These are phyloP conservation scores for Glonium stellatum DNA, from an alignment of 495 filamentous ascomycete genomes.

Conservation along the genomic window DNA sequence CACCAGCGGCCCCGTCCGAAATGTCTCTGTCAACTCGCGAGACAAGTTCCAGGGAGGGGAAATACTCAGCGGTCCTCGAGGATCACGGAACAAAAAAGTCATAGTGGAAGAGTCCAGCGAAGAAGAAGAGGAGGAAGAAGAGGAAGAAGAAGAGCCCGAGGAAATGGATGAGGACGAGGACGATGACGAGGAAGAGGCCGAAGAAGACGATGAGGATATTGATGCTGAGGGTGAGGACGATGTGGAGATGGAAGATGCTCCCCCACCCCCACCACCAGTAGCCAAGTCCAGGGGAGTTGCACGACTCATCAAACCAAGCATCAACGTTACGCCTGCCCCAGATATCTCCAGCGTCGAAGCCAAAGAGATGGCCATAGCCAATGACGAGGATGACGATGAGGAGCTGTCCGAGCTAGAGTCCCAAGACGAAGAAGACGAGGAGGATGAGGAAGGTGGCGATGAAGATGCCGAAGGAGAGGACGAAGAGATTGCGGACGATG, in stretches of 20 bases:
- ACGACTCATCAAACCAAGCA: constrained; percentile 28
- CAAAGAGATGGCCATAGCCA: constrained; percentile 54
- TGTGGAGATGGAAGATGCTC: constrained; percentile 30
- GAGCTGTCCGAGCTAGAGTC: constrained; percentile 41
- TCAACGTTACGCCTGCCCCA: constrained; percentile 38
- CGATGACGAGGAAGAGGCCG: constrained; percentile 53
- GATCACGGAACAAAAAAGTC: constrained; percentile 31
- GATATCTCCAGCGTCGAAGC: constrained; percentile 46
- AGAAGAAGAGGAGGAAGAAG: constrained; percentile 45
- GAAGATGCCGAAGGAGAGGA: constrained; percentile 48
- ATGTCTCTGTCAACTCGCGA: constrained; percentile 26
- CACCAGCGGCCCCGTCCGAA: constrained; percentile 40
- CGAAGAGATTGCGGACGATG: constrained; percentile 37
- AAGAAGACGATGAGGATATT: constrained; percentile 45
- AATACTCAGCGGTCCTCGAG: constrained; percentile 53
- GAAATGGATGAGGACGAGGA: constrained; percentile 46
- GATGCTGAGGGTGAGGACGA: constrained; percentile 42
- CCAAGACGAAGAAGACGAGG: constrained; percentile 45
- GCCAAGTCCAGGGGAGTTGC: constrained; percentile 24
- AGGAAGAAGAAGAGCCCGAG: constrained; percentile 47
- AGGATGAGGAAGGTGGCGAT: constrained; percentile 48
- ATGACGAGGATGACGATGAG: constrained; percentile 41
- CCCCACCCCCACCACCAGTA: constrained; percentile 32
- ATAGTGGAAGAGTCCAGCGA: constrained; percentile 47
- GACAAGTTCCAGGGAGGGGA: constrained; percentile 36